Conservation (phyloP, 352 stramenopile genomes). For the Pelagophyceae sp. region DNA sequence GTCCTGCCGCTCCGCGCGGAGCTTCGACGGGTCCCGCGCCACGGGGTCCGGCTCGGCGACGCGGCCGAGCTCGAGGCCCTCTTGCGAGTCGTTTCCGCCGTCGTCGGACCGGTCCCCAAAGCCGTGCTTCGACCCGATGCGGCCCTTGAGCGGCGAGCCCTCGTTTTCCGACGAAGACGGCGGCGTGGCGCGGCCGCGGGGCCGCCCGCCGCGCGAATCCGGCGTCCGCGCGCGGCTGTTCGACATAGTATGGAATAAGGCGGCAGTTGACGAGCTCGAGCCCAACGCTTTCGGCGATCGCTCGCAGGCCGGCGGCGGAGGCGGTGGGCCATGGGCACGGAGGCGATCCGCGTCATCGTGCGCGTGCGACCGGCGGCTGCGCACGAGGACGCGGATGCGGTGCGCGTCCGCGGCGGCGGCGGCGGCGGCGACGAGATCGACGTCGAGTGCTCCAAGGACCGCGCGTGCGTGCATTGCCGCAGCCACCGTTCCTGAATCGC, state of each 20-base stretch:
- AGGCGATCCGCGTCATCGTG: neutral
- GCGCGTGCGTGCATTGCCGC: neutral
- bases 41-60: neutral
- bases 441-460: neutral
- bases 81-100: too few species aligned
- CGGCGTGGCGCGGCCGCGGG: too few species aligned
- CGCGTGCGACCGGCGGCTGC: neutral
- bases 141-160: too few species aligned
- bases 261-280: too few species aligned
- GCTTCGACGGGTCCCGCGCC: neutral
- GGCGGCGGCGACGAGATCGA: neutral
- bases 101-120: too few species aligned
- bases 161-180: too few species aligned
- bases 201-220: too few species aligned
- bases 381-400: neutral
- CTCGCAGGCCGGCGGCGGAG: too few species aligned
- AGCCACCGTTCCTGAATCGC: neutral
- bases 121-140: too few species aligned
- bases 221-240: too few species aligned
- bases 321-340: neutral
- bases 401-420: neutral
- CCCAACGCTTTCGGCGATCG: too few species aligned
- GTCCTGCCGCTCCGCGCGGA: neutral
- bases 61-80: neutral
- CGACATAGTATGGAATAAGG: too few species aligned